phyloP scores from a whole-genome alignment of 345 rosid genomes.

The Citrus australasica region DNA sequence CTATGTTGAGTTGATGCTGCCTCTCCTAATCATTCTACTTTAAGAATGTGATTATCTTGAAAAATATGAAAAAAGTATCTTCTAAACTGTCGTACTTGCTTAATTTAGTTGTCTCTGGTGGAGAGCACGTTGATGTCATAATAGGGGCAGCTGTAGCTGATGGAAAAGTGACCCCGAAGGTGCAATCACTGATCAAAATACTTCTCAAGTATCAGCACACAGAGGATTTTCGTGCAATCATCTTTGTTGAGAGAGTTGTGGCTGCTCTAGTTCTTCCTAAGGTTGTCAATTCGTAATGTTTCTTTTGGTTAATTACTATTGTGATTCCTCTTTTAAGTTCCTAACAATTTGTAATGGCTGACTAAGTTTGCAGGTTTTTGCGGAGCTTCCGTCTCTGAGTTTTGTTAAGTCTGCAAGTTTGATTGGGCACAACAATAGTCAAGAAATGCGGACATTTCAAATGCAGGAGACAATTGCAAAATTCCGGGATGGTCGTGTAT shows the following conservation, averaged over 20 bases:
- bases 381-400: constrained; percentile 88
- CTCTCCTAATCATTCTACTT: background rate
- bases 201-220: constrained; percentile 87
- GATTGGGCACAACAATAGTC: constrained; percentile 97
- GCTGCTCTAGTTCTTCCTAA: constrained; percentile 98
- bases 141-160: constrained; percentile 99
- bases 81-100: constrained; percentile 13
- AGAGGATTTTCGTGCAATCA: constrained; percentile 94
- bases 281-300: constrained; percentile 34
- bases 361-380: constrained; percentile 61
- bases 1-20: background rate
- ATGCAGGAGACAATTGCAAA: constrained; percentile 94
- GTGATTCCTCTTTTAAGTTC: constrained; percentile 5
- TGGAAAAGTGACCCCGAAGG: constrained; percentile 98
- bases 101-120: constrained; percentile 84
- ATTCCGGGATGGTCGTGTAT: constrained; percentile 96
- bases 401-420: constrained; percentile 84
- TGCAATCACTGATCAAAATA: constrained; percentile 80
- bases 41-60: background rate
- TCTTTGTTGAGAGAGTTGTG: constrained; percentile 97
- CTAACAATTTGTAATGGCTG: constrained; percentile 3
- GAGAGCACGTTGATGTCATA: constrained; percentile 91
- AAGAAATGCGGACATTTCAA: constrained; percentile 89
- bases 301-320: background rate
- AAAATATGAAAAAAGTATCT: background rate